These are phyloP conservation scores for Daedalea quercina DNA, from an alignment of 768 basidiomycete genomes.

Conservation along the genomic window DNA sequence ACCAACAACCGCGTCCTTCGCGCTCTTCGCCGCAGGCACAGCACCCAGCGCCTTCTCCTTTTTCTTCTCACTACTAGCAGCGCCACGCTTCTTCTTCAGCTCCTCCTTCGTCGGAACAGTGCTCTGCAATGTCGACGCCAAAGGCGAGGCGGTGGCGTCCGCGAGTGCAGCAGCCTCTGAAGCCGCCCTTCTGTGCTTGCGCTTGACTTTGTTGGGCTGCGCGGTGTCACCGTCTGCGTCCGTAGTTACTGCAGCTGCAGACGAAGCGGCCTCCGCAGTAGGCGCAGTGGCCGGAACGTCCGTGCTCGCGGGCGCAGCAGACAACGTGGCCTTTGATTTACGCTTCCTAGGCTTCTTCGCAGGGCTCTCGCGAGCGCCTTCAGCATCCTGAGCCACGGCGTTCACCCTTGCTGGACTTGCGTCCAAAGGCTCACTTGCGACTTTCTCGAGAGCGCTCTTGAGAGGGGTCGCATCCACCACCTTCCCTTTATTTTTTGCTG, in stretches of 20 bases:
- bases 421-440: slow-evolving; percentile 2
- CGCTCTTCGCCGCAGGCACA: slow-evolving; percentile 36
- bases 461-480: slow-evolving; percentile 11
- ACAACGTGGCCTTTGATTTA: slow-evolving; percentile 7
- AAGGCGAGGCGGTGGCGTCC: slow-evolving; percentile 5
- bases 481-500: slow-evolving; percentile 16
- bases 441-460: slow-evolving; percentile 12
- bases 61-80: slow-evolving; percentile 45
- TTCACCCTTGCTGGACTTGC: background rate
- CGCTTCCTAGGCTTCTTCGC: slow-evolving; percentile 7
- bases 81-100: slow-evolving; percentile 46
- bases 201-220: background rate
- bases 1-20: slow-evolving; percentile 49
- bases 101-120: slow-evolving; percentile 32
- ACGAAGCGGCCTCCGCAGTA: background rate
- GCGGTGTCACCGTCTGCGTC: background rate
- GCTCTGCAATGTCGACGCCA: background rate
- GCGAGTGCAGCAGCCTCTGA: slow-evolving; percentile 4
- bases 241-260: background rate
- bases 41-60: slow-evolving; percentile 37
- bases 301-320: background rate
- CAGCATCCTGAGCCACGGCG: background rate
- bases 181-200: slow-evolving; percentile 3
- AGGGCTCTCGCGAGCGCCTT: background rate
- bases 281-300: background rate